phyloP scores from a whole-genome alignment of 306 rosid genomes.

The Rosa multiflora region DNA sequence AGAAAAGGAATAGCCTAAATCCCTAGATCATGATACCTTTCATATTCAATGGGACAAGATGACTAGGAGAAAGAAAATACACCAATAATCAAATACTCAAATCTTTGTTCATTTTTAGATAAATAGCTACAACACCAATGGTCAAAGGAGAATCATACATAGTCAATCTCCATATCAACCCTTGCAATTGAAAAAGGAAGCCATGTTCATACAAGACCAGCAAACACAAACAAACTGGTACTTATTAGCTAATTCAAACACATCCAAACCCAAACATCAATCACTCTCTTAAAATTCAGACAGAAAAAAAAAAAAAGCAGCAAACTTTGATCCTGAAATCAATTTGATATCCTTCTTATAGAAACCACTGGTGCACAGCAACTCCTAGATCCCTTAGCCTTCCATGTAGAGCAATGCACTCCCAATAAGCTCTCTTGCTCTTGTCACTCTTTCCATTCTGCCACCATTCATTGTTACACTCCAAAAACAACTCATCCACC shows the following conservation, averaged over 20 bases:
- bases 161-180: conserved; percentile 2
- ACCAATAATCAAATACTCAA: background rate
- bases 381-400: conserved; percentile 65
- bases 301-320: background rate
- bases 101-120: background rate
- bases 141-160: background rate
- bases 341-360: conserved; percentile 18
- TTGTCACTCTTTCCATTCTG: conserved; percentile 24
- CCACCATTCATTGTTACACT: conserved; percentile 72
- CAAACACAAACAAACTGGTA: background rate
- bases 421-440: conserved; percentile 62
- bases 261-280: background rate
- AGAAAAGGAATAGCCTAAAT: background rate
- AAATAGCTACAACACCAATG: background rate
- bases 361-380: conserved; percentile 78
- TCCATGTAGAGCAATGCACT: conserved; percentile 66
- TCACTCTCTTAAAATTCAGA: background rate
- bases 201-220: conserved; percentile 8
- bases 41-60: background rate
- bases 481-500: conserved; percentile 70
- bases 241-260: background rate
- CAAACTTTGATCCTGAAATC: background rate
- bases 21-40: background rate
- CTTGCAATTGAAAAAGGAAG: background rate
- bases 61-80: background rate